Evolutionary conservation across 1,139 yeast genomes (phyloP), one percentile per base, ranked within the genome.

Genomic region (Magnusiomyces starmeri): DNA sequence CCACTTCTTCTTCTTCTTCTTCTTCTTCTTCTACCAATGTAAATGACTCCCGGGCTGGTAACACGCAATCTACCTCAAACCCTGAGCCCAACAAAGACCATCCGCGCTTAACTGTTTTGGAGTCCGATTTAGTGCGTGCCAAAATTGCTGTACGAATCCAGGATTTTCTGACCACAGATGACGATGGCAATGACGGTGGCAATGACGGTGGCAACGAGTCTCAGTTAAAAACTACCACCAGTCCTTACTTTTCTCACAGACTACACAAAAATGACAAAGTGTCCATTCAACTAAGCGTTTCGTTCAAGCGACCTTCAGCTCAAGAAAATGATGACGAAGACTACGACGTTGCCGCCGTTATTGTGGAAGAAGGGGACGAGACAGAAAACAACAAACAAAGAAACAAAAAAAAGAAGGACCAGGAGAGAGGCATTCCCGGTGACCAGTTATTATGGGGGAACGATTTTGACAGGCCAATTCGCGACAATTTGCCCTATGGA

Each of bases 401-500:
- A n/a, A n/a, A n/a, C n/a, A n/a, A n/a, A n/a, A n/a, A n/a, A n/a
- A n/a, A n/a, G n/a, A 20, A 22, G 14, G n/a, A 14, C n/a, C 26
- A 26, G 12, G 35, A 45, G n/a, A 54, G 56, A 18, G 70, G 72
- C 34, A 72, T 81, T 20, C 61, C 62, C 34, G 87, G 85, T 1
- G 71, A 76, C 46, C 75, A 75, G 16, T 67, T 83, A 50, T 59
- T 79, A 14, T 83, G 81, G 69, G 90, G 90, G 1, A 84, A 84
- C 61, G 90, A 84, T 62, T 82, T 82, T 64, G 78, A 75, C 22
- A 67, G 72, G 32, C 83, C 88, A 1, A 77, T 84, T 43, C 70
- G 74, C 43, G 82, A 82, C 53, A 72, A 74, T 53, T 75, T 84
- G 12, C 92, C 92, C 2, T 81, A 69, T 72, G 86, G 76, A 59